Conservation (phyloP, 495 filamentous ascomycete species). For the Annulohypoxylon moriforme region DNA sequence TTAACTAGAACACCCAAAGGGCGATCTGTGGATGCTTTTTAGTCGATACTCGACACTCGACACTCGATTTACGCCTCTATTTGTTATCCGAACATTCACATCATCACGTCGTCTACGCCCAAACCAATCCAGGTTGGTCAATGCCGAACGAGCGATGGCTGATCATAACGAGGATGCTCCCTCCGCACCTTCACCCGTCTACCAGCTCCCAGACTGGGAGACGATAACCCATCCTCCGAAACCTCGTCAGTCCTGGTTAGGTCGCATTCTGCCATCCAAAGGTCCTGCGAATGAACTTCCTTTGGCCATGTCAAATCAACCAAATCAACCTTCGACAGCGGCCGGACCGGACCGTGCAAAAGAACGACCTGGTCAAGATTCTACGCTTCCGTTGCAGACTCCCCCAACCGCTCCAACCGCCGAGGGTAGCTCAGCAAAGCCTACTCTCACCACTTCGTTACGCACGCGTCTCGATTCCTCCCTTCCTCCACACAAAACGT, state of each 20-base stretch:
- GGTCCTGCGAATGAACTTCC: conserved; percentile 2
- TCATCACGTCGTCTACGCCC: background rate
- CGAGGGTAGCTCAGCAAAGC: background rate
- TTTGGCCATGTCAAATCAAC: conserved; percentile 14
- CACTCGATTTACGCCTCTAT: background rate
- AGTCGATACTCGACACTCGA: background rate
- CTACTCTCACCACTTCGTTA: conserved; percentile 21
- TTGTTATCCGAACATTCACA: background rate
- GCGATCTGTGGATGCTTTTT: background rate
- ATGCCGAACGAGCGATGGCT: conserved; percentile 19
- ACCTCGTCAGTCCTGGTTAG: conserved; percentile 39
- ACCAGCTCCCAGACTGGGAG: conserved; percentile 55
- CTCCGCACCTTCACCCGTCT: conserved; percentile 23
- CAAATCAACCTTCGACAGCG: conserved; percentile 17
- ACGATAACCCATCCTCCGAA: conserved; percentile 52
- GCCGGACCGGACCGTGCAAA: conserved; percentile 18
- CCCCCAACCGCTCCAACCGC: conserved; percentile 12
- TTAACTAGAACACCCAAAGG: background rate
- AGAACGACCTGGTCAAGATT: conserved; percentile 21
- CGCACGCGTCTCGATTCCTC: conserved; percentile 47
- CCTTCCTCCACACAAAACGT: conserved; percentile 55
- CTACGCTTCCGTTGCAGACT: conserved; percentile 25
- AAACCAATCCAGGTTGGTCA: background rate
- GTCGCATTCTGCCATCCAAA: conserved; percentile 29
- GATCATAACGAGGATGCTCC: conserved; percentile 19